phyloP scores from a whole-genome alignment of 1,139 yeast species.

The Blastobotrys niveus region DNA sequence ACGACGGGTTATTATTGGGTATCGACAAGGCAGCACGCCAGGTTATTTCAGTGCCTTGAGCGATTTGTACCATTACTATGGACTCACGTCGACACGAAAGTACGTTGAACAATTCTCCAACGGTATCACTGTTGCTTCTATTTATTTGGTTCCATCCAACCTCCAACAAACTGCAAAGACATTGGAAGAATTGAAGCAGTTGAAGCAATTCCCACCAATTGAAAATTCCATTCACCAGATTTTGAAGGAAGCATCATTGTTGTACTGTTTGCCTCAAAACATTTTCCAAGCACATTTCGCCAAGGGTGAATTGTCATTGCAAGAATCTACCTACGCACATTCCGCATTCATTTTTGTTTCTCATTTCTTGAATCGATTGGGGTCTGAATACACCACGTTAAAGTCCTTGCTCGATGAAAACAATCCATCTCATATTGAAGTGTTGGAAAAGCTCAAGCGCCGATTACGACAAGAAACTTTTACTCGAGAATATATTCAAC shows the following conservation, averaged over 20 bases:
- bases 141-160: conserved; percentile 64
- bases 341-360: conserved; percentile 89
- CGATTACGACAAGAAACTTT: conserved; percentile 91
- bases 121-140: conserved; percentile 79
- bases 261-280: conserved; percentile 87
- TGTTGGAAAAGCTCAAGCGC: conserved; percentile 73
- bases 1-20: conserved; percentile 84
- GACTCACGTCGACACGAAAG: conserved; percentile 77
- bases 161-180: conserved; percentile 36
- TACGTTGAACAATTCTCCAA: conserved; percentile 92
- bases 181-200: conserved; percentile 31
- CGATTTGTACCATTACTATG: conserved; percentile 84
- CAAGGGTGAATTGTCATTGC: conserved; percentile 75
- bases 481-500: conserved; percentile 77
- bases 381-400: conserved; percentile 79
- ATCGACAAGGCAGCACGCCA: conserved; percentile 75
- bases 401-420: conserved; percentile 56
- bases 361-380: conserved; percentile 89
- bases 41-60: conserved; percentile 85
- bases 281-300: conserved; percentile 72
- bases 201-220: conserved; percentile 41
- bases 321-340: conserved; percentile 92
- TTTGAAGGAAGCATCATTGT: conserved; percentile 86
- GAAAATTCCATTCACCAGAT: conserved; percentile 85
- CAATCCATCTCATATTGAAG: conserved; percentile 59